Evolutionary conservation across 2,329 filamentous ascomycete genomes (phyloP).

Genomic region (Talaromyces sp.): DNA sequence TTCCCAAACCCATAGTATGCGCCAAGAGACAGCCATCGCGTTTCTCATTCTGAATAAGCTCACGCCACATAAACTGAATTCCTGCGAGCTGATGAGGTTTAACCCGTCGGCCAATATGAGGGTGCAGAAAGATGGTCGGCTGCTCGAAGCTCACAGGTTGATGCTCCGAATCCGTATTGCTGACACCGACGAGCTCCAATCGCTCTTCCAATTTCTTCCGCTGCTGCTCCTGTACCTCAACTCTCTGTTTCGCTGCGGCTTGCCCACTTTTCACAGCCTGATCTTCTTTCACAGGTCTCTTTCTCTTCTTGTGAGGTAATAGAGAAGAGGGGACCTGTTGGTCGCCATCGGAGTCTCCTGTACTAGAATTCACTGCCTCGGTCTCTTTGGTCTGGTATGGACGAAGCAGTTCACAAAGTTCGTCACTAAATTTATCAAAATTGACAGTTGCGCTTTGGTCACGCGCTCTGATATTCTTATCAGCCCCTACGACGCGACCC

Average conservation of each 20-base stretch:
- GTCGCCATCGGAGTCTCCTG: constrained; percentile 9
- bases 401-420: constrained; percentile 2
- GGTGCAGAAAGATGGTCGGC: constrained; percentile 50
- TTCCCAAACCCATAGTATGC: constrained; percentile 88
- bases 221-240: constrained; percentile 52
- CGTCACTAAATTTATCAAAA: neutral
- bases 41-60: constrained; percentile 59
- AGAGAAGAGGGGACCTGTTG: constrained; percentile 20
- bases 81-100: constrained; percentile 78
- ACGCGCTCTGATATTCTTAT: neutral
- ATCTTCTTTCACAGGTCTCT: constrained; percentile 44
- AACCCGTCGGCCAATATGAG: constrained; percentile 58
- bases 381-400: neutral
- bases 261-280: constrained; percentile 50
- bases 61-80: constrained; percentile 83
- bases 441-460: neutral
- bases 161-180: constrained; percentile 39
- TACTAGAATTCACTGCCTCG: neutral
- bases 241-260: constrained; percentile 50
- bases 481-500: neutral
- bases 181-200: constrained; percentile 25
- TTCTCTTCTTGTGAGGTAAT: constrained; percentile 43
- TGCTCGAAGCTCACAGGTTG: constrained; percentile 41
- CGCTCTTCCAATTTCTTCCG: constrained; percentile 27
- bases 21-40: constrained; percentile 75